Percentiles rank a stretch among this genome's conserved stretches.
These are phyloP conservation scores for Pythium vanterpoolii DNA, from an alignment of 352 stramenopile genomes.

Conservation along the genomic window DNA sequence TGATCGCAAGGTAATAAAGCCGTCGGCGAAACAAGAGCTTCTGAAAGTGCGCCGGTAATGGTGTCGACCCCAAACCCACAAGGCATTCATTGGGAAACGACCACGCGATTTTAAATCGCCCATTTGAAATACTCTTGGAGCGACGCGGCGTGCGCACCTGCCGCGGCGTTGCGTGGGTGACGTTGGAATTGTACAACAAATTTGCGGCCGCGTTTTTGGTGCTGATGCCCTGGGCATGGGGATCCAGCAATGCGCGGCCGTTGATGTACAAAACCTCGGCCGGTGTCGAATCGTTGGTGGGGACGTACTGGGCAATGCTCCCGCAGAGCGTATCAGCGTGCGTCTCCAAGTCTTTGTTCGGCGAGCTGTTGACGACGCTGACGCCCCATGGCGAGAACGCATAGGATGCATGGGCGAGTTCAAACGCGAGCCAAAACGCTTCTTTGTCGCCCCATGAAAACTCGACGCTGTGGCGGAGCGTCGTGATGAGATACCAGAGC, in stretches of 20 bases:
- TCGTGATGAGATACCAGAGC: slow-evolving; percentile 50
- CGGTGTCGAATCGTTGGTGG: slow-evolving; percentile 12
- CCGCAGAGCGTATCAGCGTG: slow-evolving; percentile 65
- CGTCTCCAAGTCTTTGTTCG: slow-evolving; percentile 48
- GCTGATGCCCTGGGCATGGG: slow-evolving; percentile 29
- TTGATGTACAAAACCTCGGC: slow-evolving; percentile 51
- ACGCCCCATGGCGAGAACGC: slow-evolving; percentile 68
- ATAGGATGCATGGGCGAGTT: slow-evolving; percentile 51
- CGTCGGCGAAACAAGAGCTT: slow-evolving; percentile 33
- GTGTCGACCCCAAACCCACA: slow-evolving; percentile 39
- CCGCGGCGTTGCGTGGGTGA: slow-evolving; percentile 46
- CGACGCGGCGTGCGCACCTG: slow-evolving; percentile 22
- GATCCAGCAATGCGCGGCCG: slow-evolving; percentile 48
- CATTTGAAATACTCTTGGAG: not conserved
- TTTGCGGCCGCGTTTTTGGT: slow-evolving; percentile 15
- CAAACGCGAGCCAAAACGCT: slow-evolving; percentile 62
- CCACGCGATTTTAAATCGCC: not conserved
- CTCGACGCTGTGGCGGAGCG: slow-evolving; percentile 44
- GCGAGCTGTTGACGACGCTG: slow-evolving; percentile 39
- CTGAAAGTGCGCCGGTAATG: slow-evolving; percentile 33
- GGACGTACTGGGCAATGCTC: slow-evolving; percentile 61
- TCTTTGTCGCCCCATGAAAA: slow-evolving; percentile 58
- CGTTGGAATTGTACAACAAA: slow-evolving; percentile 44
- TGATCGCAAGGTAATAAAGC: slow-evolving; percentile 37
- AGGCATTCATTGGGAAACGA: slow-evolving; percentile 39